Base-by-base conservation (phyloP, 176 grass and related monocot genomes). In the Melocanna baccifera region DNA sequence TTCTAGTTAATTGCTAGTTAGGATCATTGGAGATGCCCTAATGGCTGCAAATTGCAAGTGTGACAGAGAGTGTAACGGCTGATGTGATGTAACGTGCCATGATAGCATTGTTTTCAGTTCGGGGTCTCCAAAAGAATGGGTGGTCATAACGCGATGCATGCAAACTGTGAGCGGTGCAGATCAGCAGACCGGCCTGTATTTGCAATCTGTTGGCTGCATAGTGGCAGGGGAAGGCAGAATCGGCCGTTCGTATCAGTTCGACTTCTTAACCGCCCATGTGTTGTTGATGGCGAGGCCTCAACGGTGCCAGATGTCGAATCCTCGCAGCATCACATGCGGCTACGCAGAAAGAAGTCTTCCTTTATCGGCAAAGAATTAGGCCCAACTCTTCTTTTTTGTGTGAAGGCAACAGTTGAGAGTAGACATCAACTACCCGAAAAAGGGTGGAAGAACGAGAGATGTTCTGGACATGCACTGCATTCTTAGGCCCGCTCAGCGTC, bases 251-350 rank as follows among this genome's bases (percentile, higher is more conserved):
- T 16, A 15, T 26, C 4, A 28, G 28, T 20, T 39, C 10, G 19
- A 52, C 23, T 43, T 64, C 58, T 29, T 12, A n/a, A 20, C 15
- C 43, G 2, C 1, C 42, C 69, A 69, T 85, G 83, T 76, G 82
- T 7, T 30, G 32, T 15, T 67, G 70, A 89, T 19, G 87, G 77
- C 52, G 82, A 89, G 51, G 25, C 55, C 63, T 42, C 77, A 86
- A 81, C 77, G 15, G 70, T 34, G 0, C 30, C 61, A 41, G 51
- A 61, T 20, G 28, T 28, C 39, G 43, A 55, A 78, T 42, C 25
- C 75, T 70, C 34, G 6, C 34, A 62, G 68, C 55, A 32, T 84
- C 74, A 84, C 57, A 73, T 15, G 78, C 86, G 23, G 36, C 59
- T 41, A 37, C 4, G 45, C 67, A 19, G 69, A 50, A 18, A 28